Percentiles rank a stretch among this genome's conserved stretches.
Evolutionary conservation across 257 asterid genomes (phyloP).

Genomic region (Misopates orontium): DNA sequence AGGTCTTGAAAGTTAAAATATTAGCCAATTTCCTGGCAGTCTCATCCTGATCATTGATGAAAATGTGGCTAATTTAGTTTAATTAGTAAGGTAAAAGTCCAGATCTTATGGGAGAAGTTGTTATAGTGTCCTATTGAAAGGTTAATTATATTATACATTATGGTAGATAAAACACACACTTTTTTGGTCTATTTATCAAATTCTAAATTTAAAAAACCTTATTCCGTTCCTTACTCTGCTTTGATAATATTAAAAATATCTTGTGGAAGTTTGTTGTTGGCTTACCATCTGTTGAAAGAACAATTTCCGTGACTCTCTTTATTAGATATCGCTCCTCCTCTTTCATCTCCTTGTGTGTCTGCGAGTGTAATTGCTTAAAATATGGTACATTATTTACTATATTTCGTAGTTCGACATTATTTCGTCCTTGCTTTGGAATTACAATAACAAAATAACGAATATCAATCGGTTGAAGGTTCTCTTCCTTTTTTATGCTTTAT

Average conservation of each 20-base stretch:
- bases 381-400: constrained; percentile 10
- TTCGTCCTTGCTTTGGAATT: constrained; percentile 19
- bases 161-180: not conserved
- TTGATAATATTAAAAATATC: not conserved
- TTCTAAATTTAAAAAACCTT: not conserved
- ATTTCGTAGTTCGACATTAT: constrained; percentile 5
- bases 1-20: constrained; percentile 11
- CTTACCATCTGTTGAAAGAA: constrained; percentile 14
- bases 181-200: not conserved
- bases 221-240: constrained; percentile 2
- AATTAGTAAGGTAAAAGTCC: no score
- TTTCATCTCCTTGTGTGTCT: not conserved
- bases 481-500: not conserved
- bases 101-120: no score
- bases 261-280: not conserved
- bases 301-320: not conserved
- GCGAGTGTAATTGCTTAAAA: not conserved
- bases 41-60: constrained; percentile 8
- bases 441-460: not conserved
- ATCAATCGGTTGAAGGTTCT: constrained; percentile 22
- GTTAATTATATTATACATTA: constrained; percentile 6
- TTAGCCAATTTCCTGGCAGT: constrained; percentile 9
- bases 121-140: not conserved
- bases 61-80: not conserved
- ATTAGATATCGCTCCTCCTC: not conserved